A percentile compares a stretch with the other conserved stretches of the same genome.
Conservation (phyloP, 2,329 filamentous ascomycete species). For the Pyricularia sp. region DNA sequence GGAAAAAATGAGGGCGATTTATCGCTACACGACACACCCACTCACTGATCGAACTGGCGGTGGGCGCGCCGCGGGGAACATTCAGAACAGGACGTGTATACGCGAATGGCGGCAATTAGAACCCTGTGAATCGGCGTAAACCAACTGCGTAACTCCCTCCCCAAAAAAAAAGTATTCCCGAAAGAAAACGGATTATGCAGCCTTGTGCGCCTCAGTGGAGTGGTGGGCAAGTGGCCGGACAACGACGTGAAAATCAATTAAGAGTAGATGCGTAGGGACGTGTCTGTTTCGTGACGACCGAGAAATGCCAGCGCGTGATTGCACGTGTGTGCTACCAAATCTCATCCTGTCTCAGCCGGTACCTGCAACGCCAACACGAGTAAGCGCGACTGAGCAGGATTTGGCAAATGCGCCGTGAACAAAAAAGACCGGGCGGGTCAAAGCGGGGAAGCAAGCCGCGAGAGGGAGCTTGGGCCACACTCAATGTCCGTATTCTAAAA, state of each 20-base stretch:
- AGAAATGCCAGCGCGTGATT: neutral
- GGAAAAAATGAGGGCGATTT: neutral
- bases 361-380: neutral
- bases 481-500: neutral
- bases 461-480: neutral
- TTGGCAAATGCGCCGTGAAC: neutral
- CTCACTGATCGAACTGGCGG: neutral
- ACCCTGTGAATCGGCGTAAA: neutral
- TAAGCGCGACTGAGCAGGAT: neutral
- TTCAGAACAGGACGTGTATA: neutral
- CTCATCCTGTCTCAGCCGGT: neutral
- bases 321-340: conserved; percentile 1
- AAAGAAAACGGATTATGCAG: neutral
- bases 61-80: neutral
- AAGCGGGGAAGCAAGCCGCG: neutral
- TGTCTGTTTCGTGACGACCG: conserved; percentile 17
- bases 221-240: neutral
- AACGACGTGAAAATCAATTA: conserved; percentile 14
- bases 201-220: conserved; percentile 1
- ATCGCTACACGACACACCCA: conserved; percentile 5
- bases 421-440: neutral
- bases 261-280: conserved; percentile 12
- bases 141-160: neutral
- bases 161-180: neutral
- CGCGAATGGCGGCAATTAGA: neutral